Evolutionary conservation across 495 filamentous ascomycete genomes (phyloP).

Genomic region (Penicillium samsonianum): DNA sequence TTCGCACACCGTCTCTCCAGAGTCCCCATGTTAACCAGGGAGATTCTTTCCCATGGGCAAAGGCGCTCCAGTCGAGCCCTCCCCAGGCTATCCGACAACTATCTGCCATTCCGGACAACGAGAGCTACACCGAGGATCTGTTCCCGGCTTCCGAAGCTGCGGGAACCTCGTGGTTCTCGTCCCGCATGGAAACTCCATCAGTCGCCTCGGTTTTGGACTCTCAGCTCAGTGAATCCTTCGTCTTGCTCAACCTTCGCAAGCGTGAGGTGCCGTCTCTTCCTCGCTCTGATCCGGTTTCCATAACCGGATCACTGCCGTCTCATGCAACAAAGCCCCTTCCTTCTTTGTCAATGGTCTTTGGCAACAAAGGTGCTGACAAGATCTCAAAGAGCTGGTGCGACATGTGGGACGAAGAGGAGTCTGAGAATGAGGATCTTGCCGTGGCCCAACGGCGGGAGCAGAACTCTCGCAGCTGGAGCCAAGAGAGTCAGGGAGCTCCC

Average conservation of each 20-base stretch:
- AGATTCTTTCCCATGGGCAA: conserved; percentile 93
- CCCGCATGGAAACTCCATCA: conserved; percentile 70
- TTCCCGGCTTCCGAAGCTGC: conserved; percentile 77
- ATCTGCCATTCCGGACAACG: conserved; percentile 77
- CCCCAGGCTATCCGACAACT: conserved; percentile 78
- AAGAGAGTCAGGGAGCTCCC: conserved; percentile 60
- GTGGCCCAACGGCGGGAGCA: conserved; percentile 66
- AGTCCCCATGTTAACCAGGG: conserved; percentile 78
- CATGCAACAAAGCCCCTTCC: conserved; percentile 63
- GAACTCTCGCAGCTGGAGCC: conserved; percentile 80
- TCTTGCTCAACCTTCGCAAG: conserved; percentile 57
- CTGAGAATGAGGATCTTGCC: conserved; percentile 57
- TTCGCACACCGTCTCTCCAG: conserved; percentile 92
- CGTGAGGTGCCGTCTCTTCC: conserved; percentile 39
- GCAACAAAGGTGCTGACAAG: conserved; percentile 60
- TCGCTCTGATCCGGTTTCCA: conserved; percentile 55
- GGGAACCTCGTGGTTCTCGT: conserved; percentile 71
- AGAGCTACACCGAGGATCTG: conserved; percentile 82
- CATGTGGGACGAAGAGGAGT: conserved; percentile 89
- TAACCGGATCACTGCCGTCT: conserved; percentile 78
- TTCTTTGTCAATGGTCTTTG: conserved; percentile 75
- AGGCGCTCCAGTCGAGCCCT: conserved; percentile 78
- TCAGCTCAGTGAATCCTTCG: conserved; percentile 66
- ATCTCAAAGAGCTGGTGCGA: conserved; percentile 98
- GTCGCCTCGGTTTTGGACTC: conserved; percentile 79